Evolutionary conservation across 306 rosid genomes (phyloP), one percentile per base, ranked within the genome.

Genomic region (Ormosia semicastrata): DNA sequence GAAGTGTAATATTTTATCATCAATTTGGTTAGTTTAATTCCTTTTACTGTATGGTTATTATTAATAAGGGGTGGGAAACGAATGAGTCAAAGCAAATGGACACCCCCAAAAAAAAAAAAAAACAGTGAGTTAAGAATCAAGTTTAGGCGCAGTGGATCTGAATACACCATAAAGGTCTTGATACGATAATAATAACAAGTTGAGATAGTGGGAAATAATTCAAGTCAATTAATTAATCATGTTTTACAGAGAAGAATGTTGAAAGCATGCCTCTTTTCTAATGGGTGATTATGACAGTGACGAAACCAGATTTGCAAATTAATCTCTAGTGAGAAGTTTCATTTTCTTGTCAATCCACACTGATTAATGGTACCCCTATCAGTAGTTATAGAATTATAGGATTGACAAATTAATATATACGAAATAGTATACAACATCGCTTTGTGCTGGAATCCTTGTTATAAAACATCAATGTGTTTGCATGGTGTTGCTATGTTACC

Each of bases 131-230:
- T 49, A 15, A 17, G 9, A 7, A 53, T 17, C 8, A 54, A 17
- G 11, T 7, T 12, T 3, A 62, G 43, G 14, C n/a, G 8, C 9
- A 18, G 15, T 66, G 36, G 5, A 66, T 65, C 50, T n/a, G 12
- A 39, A 66, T 17, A 29, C 57, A 46, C 29, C 37, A 34, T 0
- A 34, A 52, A 52, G 41, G 4, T 11, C 9, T 49, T 43, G 76
- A 63, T 44, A 39, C 47, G 57, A 15, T 41, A 52, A 44, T 44
- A 63, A 50, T 50, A 50, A 62, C 6, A 77, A 70, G 12, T 40
- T 62, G 79, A 77, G 71, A 34, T 64, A 54, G 71, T 71, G 76
- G 81, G 47, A 60, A 49, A 63, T 70, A 71, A 46, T 58, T 41
- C 2, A 32, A 39, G 47, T 77, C 53, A 30, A n/a, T 70, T 32